Base-by-base conservation (phyloP, 2,329 filamentous ascomycete genomes). In the Epichloe bromicola region DNA sequence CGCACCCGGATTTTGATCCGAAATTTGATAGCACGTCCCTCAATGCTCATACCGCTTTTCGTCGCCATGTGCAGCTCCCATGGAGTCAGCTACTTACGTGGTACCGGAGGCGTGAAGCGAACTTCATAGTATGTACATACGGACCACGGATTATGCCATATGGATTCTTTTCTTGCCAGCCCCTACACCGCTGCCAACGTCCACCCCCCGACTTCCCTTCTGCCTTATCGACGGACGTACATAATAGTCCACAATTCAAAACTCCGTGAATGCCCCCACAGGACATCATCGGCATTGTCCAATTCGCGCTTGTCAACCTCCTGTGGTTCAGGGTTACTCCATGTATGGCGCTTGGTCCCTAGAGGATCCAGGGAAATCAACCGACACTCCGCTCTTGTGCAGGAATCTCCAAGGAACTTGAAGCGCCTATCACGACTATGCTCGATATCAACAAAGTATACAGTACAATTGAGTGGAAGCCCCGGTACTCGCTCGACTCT, bases 181-280 rank as follows among this genome's bases (percentile, higher is more conserved):
- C 15, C n/a, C 33, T 15, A 19, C 42, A 30, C 26, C 14, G 44
- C 17, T 36, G 34, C 19, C 37, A 36, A 36, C 17, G 14, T n/a
- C 37, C 10, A 11, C 37, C 37, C n/a, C n/a, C 37, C 12, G 14
- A 12, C 30, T 36, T n/a, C 2, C n/a, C 46, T 40, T 20, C 17
- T 41, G n/a, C 37, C 46, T 33, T n/a, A 36, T 34, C 36, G 11
- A 41, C 6, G 23, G 23, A 26, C 6, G 23, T 26, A 26, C 23
- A 26, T 34, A 19, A 19, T 26, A 19, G 23, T 48, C 46, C 38
- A 41, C 46, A 34, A 42, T 48, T 48, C 46, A 48, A 48, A 48
- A 23, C 46, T 41, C 46, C 38, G 46, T 41, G 6, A 3, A 20
- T 4, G 46, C 19, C 36, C 39, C 37, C 37, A 34, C 46, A 33